These are phyloP conservation scores for Agastache rugosa DNA, from an alignment of 257 asterid species.

Conservation along the genomic window DNA sequence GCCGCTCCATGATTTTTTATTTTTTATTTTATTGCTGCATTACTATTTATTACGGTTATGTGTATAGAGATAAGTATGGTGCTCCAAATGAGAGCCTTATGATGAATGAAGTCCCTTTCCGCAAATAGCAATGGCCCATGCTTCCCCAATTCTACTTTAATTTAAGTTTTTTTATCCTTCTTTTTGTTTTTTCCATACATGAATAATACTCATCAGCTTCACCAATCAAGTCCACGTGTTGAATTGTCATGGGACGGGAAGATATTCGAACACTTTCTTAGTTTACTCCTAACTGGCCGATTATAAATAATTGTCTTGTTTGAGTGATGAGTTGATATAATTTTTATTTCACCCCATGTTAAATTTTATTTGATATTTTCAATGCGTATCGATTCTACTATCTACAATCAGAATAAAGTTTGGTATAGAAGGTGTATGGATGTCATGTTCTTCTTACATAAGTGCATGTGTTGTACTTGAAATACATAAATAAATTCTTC, in stretches of 20 bases:
- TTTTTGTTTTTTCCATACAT: neutral
- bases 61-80: neutral
- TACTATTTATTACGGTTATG: neutral
- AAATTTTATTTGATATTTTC: no score
- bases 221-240: neutral
- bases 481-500: no score
- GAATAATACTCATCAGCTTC: neutral
- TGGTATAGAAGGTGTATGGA: no score
- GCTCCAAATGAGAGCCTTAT: constrained; percentile 31
- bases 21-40: neutral
- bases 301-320: no score
- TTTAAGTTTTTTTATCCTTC: neutral
- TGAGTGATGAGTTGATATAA: no score
- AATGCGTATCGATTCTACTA: no score
- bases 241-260: neutral
- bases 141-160: neutral
- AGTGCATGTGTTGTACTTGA: no score
- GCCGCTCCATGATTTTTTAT: constrained; percentile 22
- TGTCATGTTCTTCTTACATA: no score
- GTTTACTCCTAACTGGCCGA: neutral
- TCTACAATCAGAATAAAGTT: no score
- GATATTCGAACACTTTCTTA: neutral
- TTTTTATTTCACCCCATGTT: no score
- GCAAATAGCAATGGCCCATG: constrained; percentile 10
- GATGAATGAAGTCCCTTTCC: constrained; percentile 41